Evolutionary conservation across 1,139 yeast genomes (phyloP).

Genomic region (Yamadazyma epiphylla): DNA sequence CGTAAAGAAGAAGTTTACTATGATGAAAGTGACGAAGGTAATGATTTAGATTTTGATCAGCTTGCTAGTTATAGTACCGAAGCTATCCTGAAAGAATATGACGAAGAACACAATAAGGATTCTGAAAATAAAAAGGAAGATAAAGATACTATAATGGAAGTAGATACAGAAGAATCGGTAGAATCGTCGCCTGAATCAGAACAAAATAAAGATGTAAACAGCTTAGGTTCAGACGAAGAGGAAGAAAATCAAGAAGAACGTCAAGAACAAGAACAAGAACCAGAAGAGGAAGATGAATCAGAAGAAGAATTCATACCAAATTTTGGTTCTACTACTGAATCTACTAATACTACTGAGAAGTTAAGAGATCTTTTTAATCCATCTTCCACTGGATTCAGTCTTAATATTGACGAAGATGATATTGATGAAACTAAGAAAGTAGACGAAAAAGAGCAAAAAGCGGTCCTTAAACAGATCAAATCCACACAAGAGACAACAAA

Average conservation of each 20-base stretch:
- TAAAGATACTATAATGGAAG: constrained; percentile 4
- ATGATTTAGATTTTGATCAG: constrained; percentile 27
- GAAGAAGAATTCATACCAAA: constrained; percentile 43
- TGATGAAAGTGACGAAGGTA: constrained; percentile 44
- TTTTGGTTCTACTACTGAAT: constrained; percentile 29
- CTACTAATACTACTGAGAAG: constrained; percentile 49
- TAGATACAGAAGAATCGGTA: constrained; percentile 7
- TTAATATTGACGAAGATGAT: constrained; percentile 37
- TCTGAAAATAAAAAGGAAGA: constrained; percentile 4
- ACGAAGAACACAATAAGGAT: constrained; percentile 9
- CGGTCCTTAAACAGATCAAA: constrained; percentile 29
- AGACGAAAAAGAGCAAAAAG: constrained; percentile 20
- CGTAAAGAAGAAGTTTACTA: constrained; percentile 30
- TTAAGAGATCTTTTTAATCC: constrained; percentile 65
- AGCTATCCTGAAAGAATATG: constrained; percentile 21
- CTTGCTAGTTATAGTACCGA: constrained; percentile 28
- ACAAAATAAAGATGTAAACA: constrained; percentile 6
- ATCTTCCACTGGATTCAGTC: constrained; percentile 20
- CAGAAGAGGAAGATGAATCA: constrained; percentile 14
- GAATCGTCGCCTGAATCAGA: constrained; percentile 2
- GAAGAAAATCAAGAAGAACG: constrained; percentile 5
- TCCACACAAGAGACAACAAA: constrained; percentile 6
- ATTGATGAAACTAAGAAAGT: constrained; percentile 22
- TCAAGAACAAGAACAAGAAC: constrained; percentile 13
- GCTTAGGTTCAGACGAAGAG: constrained; percentile 1